Base-by-base conservation (phyloP, 345 rosid genomes). In the Populus euphratica region DNA sequence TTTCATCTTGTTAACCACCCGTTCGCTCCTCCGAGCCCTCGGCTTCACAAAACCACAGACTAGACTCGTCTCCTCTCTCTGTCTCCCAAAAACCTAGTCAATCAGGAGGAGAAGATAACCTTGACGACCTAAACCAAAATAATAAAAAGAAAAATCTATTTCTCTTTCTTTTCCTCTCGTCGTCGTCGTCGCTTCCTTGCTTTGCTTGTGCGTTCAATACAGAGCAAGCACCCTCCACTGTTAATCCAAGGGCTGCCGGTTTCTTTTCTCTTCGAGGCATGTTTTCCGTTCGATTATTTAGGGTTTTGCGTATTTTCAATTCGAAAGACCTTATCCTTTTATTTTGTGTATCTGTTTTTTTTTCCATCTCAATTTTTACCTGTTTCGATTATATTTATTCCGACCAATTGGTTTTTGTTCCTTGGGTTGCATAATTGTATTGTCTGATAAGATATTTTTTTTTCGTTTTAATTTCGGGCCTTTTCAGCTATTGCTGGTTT, bases 41-140 rank as follows among this genome's bases (percentile, higher is more conserved):
- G 64, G 29, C 64, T 59, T n/a, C 29, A 9, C 64, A 10, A 65
- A 80, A 78, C 83, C 79, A 70, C 29, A 23, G 29, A n/a, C 63
- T n/a, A 23, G 5, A 23, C 79, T 81, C 81, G 78, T 82, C 84
- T 76, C 73, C 72, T 81, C 20, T 36, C 31, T 33, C 35, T 69
- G 62, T 56, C 62, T n/a, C 39, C 1, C n/a, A 76, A 20, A 65
- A 14, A 47, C 79, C 66, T 69, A 69, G 73, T 73, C 54, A 69
- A 68, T 76, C 69, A 65, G 39, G 10, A 31, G 36, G 3, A 65
- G 36, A 8, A 14, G 21, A 29, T 65, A 65, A 7, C 69, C 33
- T n/a, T 35, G 69, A n/a, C 11, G 69, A n/a, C 25, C 25, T 8
- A n/a, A 8, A n/a, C 65, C 25, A 61, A 61, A 61, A 23, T 1